Percentiles rank a stretch among this genome's conserved stretches.
Conservation (phyloP, 73 alveolate species). For the Symbiodinium natans region DNA sequence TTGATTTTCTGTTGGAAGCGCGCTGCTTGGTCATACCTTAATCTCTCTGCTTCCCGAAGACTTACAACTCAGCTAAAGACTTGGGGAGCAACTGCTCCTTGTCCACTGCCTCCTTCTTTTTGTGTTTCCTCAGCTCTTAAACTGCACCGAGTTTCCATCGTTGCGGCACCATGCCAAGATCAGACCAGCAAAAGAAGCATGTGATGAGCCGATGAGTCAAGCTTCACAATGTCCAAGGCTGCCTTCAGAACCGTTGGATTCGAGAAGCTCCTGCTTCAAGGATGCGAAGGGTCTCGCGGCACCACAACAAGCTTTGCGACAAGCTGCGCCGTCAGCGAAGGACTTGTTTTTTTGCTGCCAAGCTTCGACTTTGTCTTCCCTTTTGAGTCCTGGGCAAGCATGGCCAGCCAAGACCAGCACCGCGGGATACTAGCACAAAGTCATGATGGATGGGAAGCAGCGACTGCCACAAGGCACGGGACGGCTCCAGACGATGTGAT, state of each 20-base stretch:
- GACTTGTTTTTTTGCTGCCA: not conserved
- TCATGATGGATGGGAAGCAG: not conserved
- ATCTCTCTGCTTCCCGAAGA: not conserved
- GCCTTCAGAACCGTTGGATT: conserved; percentile 86
- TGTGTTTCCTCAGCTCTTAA: conserved; percentile 39
- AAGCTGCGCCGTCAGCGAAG: not conserved
- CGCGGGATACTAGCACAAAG: not conserved
- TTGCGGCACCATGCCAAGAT: not conserved
- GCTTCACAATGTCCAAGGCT: conserved; percentile 64
- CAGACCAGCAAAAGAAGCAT: not conserved
- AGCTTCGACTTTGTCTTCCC: conserved; percentile 67
- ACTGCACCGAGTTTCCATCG: not conserved
- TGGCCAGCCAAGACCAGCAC: too few relatives aligned
- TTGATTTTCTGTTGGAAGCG: conserved; percentile 77
- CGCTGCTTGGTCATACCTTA: conserved; percentile 83
- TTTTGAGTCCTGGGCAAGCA: conserved; percentile 2
- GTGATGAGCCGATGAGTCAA: not conserved
- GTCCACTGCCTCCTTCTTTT: conserved; percentile 63
- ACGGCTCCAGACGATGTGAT: not conserved
- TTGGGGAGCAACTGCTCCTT: conserved; percentile 36
- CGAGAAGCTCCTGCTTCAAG: conserved; percentile 60
- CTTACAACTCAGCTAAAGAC: not conserved
- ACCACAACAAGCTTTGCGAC: not conserved
- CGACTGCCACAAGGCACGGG: not conserved
- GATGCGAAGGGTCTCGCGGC: not conserved